Base-by-base conservation (phyloP, 495 filamentous ascomycete species). In the Cenococcum geophilum region DNA sequence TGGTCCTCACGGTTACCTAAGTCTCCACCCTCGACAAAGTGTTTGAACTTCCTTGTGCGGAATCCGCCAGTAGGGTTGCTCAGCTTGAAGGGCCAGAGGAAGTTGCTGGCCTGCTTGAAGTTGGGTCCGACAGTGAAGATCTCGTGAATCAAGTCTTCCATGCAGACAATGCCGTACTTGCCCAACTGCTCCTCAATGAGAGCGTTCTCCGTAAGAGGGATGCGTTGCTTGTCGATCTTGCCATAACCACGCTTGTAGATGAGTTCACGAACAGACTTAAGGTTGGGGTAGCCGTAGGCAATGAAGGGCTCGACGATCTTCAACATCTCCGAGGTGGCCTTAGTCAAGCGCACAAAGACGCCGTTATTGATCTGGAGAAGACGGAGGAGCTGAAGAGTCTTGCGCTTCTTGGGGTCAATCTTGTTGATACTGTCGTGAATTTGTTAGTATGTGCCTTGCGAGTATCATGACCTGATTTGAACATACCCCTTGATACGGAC, bases 281-380 rank as follows among this genome's bases (percentile, higher is more conserved):
- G 87, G 83, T 96, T 96, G 78, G 93, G 95, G 82, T 96, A 96
- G 74, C 93, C 95, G 75, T 97, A 98, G 75, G 95, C 92, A 72
- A 97, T 87, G 85, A 78, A 96, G 70, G 92, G 92, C 83, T 97
- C 91, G 76, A 96, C 89, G 69, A 96, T 84, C 81, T 90, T 93
- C 74, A 97, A 82, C 92, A 96, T 96, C 85, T 97, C 92, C 68
- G 86, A 76, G 72, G 95, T 98, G 59, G 93, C 93, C 88, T 98
- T 97, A 80, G 91, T 97, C 70, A 97, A 81, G 72, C 87, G 88
- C 76, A 98, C 80, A 80, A 98, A 98, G 79, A 96, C 89, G 79
- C 92, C 95, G 78, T 93, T 97, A 91, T 98, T 98, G 88, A 98
- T 97, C 82, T 98, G 93, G 74, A 97, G 86, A 66, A 98, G 89